Evolutionary conservation across 352 stramenopile genomes (phyloP).

Genomic region (Bremia lactucae): DNA sequence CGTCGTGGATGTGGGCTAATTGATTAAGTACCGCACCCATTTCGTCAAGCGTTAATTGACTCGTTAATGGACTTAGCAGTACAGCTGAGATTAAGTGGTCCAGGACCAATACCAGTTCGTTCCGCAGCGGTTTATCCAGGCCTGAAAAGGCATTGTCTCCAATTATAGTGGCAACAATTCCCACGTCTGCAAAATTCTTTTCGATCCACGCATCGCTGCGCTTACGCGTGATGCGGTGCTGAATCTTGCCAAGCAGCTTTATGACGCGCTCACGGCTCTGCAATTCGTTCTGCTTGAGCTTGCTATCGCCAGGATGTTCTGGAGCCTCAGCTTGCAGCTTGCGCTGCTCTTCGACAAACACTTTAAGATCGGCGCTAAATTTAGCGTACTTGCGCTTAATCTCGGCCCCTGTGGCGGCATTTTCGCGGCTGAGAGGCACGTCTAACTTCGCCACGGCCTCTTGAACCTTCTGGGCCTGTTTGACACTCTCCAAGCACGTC

Average conservation of each 20-base stretch:
- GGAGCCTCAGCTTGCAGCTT: slow-evolving; percentile 32
- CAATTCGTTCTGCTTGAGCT: slow-evolving; percentile 16
- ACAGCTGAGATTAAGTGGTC: slow-evolving; percentile 65
- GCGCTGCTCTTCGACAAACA: slow-evolving; percentile 49
- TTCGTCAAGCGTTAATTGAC: slow-evolving; percentile 21
- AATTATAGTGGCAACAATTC: slow-evolving; percentile 28
- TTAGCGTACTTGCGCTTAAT: slow-evolving; percentile 45
- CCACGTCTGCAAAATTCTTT: slow-evolving; percentile 47
- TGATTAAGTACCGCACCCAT: slow-evolving; percentile 32
- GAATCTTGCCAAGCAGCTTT: slow-evolving; percentile 44
- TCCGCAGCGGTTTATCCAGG: slow-evolving; percentile 32
- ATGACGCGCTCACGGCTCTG: slow-evolving; percentile 26
- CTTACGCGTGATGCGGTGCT: slow-evolving; percentile 56
- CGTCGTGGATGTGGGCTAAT: slow-evolving; percentile 24
- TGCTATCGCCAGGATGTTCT: slow-evolving; percentile 1
- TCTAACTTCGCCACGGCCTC: slow-evolving; percentile 49
- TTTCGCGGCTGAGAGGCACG: slow-evolving; percentile 47
- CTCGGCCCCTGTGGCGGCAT: slow-evolving; percentile 33
- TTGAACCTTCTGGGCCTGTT: slow-evolving; percentile 52
- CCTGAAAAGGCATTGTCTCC: slow-evolving; percentile 13
- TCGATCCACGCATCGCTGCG: slow-evolving; percentile 47
- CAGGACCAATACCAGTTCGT: slow-evolving; percentile 49
- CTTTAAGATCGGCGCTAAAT: slow-evolving; percentile 34
- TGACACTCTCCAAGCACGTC: slow-evolving; percentile 36
- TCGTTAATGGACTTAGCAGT: slow-evolving; percentile 36